Base-by-base conservation (phyloP, 2,329 filamentous ascomycete species). In the Thelonectria olida region DNA sequence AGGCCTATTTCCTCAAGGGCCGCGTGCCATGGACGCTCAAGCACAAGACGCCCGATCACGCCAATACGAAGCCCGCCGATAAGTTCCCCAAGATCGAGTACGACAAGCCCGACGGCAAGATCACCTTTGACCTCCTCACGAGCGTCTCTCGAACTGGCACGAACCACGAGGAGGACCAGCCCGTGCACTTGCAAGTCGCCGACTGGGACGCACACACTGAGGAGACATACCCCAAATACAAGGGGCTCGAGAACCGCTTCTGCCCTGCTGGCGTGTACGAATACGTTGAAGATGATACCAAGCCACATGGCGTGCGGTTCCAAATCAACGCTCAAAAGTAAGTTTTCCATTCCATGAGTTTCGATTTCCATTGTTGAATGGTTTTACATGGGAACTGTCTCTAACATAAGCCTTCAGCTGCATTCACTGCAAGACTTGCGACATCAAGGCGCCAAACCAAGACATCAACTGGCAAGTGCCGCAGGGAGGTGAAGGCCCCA, bases 381-480 rank as follows among this genome's bases (percentile, higher is more conserved):
- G 7, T 34, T 12, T 8, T 12, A 4, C 13, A 10, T 15, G 8
- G 31, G 15, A 34, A 13, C 23, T n/a, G 49, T 63, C 39, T 42
- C 64, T 69, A 42, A 67, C 58, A 48, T 56, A 8, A 22, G 7
- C 13, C 10, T 25, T 9, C 69, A 97, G 94, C 80, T 99, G 96
- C 77, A 97, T 99, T 67, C 96, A 99, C 80, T 99, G 96, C 85
- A 99, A 99, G 86, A 99, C 96, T 13, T 99, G 96, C 77, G 96
- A 99, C 78, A 99, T 99, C 82, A 99, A 99, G 82, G 95, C 93
- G 15, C 96, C 96, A 7, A 88, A 90, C 64, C 96, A 99, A 81
- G 96, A 98, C 75, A 98, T 99, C 79, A 97, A 97, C 78, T 97
- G 93, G 93, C 88, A 93, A 70, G 96, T 96, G 28, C 96, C 96